These are phyloP conservation scores for Golubevia pallescens DNA, from an alignment of 1,284 basidiomycete species.

Conservation along the genomic window DNA sequence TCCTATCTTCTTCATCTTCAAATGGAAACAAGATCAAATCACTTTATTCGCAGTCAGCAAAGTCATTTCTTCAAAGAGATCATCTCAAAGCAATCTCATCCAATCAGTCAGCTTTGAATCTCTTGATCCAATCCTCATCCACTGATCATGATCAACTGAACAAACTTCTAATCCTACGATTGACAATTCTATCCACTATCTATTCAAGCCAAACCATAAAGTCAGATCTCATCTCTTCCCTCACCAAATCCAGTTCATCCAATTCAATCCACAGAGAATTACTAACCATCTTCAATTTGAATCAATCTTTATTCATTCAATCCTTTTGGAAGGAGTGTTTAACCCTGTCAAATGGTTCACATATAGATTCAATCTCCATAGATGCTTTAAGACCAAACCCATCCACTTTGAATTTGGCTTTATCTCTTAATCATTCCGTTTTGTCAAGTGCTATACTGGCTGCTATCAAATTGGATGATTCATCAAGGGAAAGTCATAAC, in stretches of 20 bases:
- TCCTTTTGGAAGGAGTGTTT: too few relatives aligned
- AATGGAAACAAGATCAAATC: conserved; percentile 20
- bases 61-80: conserved; percentile 38
- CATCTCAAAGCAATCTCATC: conserved; percentile 22
- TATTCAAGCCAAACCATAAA: conserved; percentile 15
- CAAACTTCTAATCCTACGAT: conserved; percentile 28
- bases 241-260: too few relatives aligned
- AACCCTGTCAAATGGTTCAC: too few relatives aligned
- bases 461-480: conserved; percentile 22
- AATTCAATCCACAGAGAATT: too few relatives aligned
- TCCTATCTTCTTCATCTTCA: conserved; percentile 1
- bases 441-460: conserved; percentile 34
- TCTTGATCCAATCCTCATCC: conserved; percentile 11
- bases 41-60: conserved; percentile 25
- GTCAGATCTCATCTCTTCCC: too few relatives aligned
- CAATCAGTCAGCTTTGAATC: conserved; percentile 22
- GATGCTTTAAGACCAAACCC: background rate
- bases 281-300: too few relatives aligned
- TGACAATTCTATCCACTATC: conserved; percentile 30
- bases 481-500: too few relatives aligned
- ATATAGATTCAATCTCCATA: too few relatives aligned
- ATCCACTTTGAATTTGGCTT: conserved; percentile 19
- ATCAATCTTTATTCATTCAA: too few relatives aligned
- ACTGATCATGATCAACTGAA: conserved; percentile 21
- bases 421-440: conserved; percentile 30